Evolutionary conservation across 2,329 filamentous ascomycete species (phyloP).

Genomic region (Cladophialophora chaetospira): DNA sequence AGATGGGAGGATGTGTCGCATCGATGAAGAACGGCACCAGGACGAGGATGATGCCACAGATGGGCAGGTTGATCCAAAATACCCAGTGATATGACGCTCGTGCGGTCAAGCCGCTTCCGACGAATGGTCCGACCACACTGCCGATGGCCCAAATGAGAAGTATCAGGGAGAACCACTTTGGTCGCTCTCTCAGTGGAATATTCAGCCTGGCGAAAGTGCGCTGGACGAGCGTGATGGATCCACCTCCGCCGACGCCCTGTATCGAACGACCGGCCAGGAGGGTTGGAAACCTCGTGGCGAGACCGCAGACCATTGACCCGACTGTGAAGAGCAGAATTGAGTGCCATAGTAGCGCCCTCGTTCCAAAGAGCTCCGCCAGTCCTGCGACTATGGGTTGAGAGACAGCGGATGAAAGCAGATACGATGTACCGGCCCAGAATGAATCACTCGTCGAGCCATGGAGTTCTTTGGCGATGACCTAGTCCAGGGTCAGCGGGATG

Average conservation of each 20-base stretch:
- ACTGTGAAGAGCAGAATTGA: background rate
- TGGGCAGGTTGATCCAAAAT: conserved; percentile 21
- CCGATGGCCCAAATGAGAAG: conserved; percentile 47
- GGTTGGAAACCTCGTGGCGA: conserved; percentile 42
- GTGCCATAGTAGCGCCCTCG: background rate
- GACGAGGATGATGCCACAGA: background rate
- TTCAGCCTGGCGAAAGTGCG: background rate
- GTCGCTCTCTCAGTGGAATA: conserved; percentile 50
- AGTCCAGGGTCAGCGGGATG: background rate
- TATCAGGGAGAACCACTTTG: conserved; percentile 44
- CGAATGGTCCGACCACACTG: conserved; percentile 31
- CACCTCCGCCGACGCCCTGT: conserved; percentile 56
- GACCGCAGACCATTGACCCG: conserved; percentile 34
- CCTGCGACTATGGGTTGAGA: conserved; percentile 34
- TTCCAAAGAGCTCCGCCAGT: background rate
- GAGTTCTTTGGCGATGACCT: conserved; percentile 50
- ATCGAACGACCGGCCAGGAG: conserved; percentile 46
- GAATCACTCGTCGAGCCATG: conserved; percentile 55
- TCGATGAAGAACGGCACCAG: background rate
- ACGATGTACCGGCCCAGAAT: conserved; percentile 67
- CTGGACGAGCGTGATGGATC: conserved; percentile 53
- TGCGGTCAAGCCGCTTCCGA: conserved; percentile 8
- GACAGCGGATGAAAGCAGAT: conserved; percentile 60
- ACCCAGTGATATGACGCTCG: conserved; percentile 27
- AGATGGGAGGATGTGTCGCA: background rate